Evolutionary conservation across 2,329 filamentous ascomycete genomes (phyloP).

Genomic region (Cercospora sp.): DNA sequence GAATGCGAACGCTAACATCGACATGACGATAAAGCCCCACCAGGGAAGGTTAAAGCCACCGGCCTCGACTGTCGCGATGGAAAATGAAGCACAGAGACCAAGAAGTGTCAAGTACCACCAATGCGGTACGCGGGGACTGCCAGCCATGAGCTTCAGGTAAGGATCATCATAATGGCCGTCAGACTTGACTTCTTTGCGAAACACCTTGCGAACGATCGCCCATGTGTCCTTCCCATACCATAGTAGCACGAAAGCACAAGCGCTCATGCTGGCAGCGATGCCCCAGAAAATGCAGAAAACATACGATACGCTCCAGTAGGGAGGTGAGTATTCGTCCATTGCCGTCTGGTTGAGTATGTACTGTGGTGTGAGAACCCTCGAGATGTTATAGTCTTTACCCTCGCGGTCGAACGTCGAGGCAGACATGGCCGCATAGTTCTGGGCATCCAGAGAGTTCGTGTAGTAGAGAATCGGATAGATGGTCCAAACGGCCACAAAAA

Average conservation of each 20-base stretch:
- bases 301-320: conserved; percentile 36
- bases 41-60: conserved; percentile 36
- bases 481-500: conserved; percentile 19
- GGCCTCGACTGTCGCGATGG: conserved; percentile 35
- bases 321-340: conserved; percentile 26
- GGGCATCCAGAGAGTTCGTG: conserved; percentile 80
- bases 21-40: conserved; percentile 39
- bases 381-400: conserved; percentile 78
- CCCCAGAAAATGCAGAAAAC: conserved; percentile 32
- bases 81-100: conserved; percentile 32
- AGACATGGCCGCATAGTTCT: conserved; percentile 53
- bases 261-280: conserved; percentile 39
- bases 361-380: conserved; percentile 72
- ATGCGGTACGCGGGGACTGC: conserved; percentile 34
- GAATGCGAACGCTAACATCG: conserved; percentile 31
- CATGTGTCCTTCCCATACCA: conserved; percentile 34
- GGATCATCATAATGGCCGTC: conserved; percentile 35
- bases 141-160: conserved; percentile 38
- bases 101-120: conserved; percentile 40
- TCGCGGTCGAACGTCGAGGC: conserved; percentile 81
- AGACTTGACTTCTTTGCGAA: conserved; percentile 20
- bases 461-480: conserved; percentile 73
- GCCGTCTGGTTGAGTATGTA: conserved; percentile 41
- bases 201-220: conserved; percentile 25
- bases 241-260: conserved; percentile 36